Evolutionary conservation across 495 filamentous ascomycete species (phyloP).

Genomic region (Parathielavia hyrcaniae): DNA sequence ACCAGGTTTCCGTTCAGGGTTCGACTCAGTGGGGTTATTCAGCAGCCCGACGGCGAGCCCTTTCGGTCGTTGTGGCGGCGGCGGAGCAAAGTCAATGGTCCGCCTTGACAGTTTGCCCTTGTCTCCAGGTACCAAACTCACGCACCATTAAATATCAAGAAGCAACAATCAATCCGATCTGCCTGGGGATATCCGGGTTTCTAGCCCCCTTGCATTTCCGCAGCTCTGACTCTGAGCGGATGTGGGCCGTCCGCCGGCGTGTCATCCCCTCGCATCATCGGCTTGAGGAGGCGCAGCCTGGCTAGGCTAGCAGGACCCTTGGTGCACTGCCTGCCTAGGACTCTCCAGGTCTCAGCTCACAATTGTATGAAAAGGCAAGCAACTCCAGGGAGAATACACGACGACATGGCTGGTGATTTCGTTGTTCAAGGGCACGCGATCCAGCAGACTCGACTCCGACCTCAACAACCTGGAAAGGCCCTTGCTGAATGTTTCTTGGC

Average conservation of each 20-base stretch:
- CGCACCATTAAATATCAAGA: not conserved
- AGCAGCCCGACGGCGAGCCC: not conserved
- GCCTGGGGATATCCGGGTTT: no score
- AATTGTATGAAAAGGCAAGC: no score
- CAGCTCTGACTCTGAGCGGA: not conserved
- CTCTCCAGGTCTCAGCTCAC: not conserved
- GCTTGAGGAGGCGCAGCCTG: not conserved
- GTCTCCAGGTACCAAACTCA: no score
- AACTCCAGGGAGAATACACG: no score
- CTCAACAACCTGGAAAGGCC: no score
- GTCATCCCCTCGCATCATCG: conserved; percentile 3
- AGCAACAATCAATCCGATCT: no score
- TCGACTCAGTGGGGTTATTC: not conserved
- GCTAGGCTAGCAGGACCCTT: not conserved
- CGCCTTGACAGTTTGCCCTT: not conserved
- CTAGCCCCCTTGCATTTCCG: not conserved
- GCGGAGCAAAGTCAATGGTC: not conserved
- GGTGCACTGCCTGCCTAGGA: not conserved
- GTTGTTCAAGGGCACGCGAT: not conserved
- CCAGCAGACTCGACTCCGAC: no score
- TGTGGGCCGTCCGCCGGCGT: not conserved
- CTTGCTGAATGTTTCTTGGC: no score
- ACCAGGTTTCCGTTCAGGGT: not conserved
- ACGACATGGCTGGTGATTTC: not conserved
- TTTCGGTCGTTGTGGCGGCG: not conserved